Percentiles rank a stretch among this genome's conserved stretches.
These are phyloP conservation scores for Arabidopsis arenosa DNA, from an alignment of 345 rosid genomes.

Conservation along the genomic window DNA sequence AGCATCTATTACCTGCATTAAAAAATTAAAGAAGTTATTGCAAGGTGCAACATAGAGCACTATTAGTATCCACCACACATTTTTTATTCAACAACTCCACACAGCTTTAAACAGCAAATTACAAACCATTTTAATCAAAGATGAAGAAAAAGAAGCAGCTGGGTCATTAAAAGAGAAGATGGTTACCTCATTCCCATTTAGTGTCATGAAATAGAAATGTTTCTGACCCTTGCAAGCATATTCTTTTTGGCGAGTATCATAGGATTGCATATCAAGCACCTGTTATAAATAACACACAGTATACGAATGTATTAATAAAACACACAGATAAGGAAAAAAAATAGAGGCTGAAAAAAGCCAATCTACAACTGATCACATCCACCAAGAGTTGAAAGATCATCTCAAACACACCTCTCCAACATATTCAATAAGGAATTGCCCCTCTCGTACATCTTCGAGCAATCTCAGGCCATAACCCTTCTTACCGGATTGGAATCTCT, in stretches of 20 bases:
- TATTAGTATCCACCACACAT: conserved; percentile 8
- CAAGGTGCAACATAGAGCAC: conserved; percentile 18
- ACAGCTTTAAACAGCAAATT: conserved; percentile 18
- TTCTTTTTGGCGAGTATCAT: conserved; percentile 81
- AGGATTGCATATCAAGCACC: conserved; percentile 96
- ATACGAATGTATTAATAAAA: conserved; percentile 7
- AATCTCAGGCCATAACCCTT: conserved; percentile 93
- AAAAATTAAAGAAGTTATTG: conserved; percentile 22
- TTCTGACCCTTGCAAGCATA: conserved; percentile 92
- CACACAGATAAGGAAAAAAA: neutral
- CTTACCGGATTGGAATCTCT: conserved; percentile 81
- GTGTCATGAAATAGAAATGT: conserved; percentile 99
- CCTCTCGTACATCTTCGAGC: conserved; percentile 72
- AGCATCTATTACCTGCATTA: conserved; percentile 91
- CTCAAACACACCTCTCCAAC: conserved; percentile 86
- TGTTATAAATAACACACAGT: conserved; percentile 39
- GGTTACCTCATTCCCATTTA: conserved; percentile 94
- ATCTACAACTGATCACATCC: conserved; percentile 26
- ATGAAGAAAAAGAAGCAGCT: conserved; percentile 19
- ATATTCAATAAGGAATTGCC: conserved; percentile 92
- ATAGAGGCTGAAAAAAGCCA: neutral
- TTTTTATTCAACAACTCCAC: conserved; percentile 13
- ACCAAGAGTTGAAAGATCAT: conserved; percentile 32
- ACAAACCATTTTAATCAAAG: conserved; percentile 27
- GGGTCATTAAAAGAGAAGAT: conserved; percentile 15